These are phyloP conservation scores for Lomentospora prolificans DNA, from an alignment of 2,329 filamentous ascomycete species.

Conservation along the genomic window DNA sequence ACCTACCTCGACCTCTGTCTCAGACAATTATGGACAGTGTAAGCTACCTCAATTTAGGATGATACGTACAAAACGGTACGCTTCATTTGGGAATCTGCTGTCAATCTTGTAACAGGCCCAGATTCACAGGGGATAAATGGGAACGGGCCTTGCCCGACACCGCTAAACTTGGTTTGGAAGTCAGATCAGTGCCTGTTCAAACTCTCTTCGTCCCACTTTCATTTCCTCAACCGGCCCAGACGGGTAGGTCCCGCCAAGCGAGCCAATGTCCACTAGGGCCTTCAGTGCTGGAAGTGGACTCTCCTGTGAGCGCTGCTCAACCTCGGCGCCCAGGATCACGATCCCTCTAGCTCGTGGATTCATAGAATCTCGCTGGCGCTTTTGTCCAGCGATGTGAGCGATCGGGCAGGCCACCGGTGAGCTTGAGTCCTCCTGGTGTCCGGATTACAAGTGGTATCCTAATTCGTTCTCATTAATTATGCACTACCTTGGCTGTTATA, in stretches of 20 bases:
- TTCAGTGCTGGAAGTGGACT: neutral
- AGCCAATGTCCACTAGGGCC: neutral
- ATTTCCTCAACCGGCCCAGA: neutral
- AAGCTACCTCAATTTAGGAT: too few species aligned
- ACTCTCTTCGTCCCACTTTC: neutral
- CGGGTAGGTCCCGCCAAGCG: conserved; percentile 4
- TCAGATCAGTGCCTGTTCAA: neutral
- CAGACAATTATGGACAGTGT: too few species aligned
- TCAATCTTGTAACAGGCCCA: neutral
- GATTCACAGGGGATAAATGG: neutral
- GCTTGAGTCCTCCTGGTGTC: too few species aligned
- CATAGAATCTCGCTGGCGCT: too few species aligned
- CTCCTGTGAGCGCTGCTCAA: neutral
- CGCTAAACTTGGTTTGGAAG: neutral
- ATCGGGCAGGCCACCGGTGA: neutral
- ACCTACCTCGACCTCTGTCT: neutral
- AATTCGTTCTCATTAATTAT: too few species aligned
- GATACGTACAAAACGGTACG: too few species aligned
- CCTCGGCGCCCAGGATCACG: neutral
- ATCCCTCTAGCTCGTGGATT: too few species aligned
- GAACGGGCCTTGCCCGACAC: neutral
- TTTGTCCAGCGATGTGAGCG: neutral
- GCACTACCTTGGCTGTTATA: too few species aligned
- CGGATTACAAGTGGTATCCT: too few species aligned
- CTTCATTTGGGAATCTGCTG: too few species aligned